phyloP scores from a whole-genome alignment of 257 asterid species.

The Solanum boliviense region DNA sequence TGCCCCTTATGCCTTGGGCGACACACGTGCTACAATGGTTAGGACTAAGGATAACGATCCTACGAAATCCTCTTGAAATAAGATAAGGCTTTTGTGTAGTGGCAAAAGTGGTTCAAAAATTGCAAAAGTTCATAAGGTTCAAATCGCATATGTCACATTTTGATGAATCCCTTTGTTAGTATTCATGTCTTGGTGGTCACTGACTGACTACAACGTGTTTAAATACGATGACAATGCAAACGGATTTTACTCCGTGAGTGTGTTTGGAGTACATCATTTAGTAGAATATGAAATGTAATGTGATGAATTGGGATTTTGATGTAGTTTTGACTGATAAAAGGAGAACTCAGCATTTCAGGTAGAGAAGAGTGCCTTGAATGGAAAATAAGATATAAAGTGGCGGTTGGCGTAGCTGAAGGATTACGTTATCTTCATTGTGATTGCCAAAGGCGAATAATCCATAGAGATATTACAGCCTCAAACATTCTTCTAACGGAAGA shows the following conservation, averaged over 20 bases:
- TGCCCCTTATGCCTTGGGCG: not conserved
- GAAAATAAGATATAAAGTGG: conserved; percentile 59
- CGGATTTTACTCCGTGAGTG: no score
- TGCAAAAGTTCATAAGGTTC: not conserved
- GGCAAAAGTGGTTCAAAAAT: not conserved
- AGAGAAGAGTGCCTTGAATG: conserved; percentile 44
- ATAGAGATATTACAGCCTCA: conserved; percentile 90
- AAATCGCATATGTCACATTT: not conserved
- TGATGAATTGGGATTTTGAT: not conserved
- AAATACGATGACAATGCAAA: not conserved
- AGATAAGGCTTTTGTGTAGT: not conserved
- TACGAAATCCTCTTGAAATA: not conserved
- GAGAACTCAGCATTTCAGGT: conserved; percentile 31
- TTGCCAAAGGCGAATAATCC: conserved; percentile 82
- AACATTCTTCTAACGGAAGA: conserved; percentile 73
- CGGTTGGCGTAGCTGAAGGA: conserved; percentile 80
- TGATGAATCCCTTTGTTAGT: not conserved
- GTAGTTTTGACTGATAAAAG: conserved; percentile 9
- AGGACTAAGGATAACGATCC: not conserved
- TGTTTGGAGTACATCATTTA: no score
- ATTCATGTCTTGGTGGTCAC: not conserved
- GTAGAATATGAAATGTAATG: not conserved
- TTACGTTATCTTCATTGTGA: conserved; percentile 67
- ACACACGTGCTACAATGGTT: not conserved
- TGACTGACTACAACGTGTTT: not conserved